phyloP scores from a whole-genome alignment of 2,329 filamentous ascomycete species.

The Aspergillus ochraceus region DNA sequence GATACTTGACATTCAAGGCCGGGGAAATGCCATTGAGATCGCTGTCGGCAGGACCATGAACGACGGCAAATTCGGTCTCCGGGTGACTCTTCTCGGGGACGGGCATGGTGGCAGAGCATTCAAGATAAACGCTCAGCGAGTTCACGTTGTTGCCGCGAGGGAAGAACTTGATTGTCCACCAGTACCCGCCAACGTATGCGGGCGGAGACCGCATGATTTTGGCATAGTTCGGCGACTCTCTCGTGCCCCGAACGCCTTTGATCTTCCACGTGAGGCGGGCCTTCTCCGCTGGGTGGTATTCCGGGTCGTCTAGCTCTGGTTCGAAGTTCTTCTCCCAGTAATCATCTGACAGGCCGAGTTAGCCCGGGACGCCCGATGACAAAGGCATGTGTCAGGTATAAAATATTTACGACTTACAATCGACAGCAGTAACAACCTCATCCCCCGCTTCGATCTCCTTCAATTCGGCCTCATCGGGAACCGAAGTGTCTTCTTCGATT shows the following conservation, averaged over 20 bases:
- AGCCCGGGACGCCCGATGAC: conserved; percentile 1
- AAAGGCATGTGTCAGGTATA: background rate
- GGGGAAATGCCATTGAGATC: conserved; percentile 32
- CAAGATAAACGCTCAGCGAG: conserved; percentile 61
- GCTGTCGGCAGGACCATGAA: conserved; percentile 38
- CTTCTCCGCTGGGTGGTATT: conserved; percentile 54
- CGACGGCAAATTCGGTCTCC: conserved; percentile 43
- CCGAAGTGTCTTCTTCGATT: conserved; percentile 56
- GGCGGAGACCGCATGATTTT: conserved; percentile 59
- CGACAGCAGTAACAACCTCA: no score
- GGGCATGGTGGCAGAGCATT: conserved; percentile 56
- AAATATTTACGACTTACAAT: conserved; percentile 42
- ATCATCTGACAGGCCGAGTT: conserved; percentile 38
- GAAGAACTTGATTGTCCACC: conserved; percentile 67
- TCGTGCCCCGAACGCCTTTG: conserved; percentile 60
- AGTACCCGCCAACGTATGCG: conserved; percentile 58
- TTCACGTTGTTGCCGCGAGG: conserved; percentile 61
- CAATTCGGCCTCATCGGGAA: conserved; percentile 58
- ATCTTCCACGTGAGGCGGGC: conserved; percentile 61
- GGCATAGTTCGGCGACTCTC: conserved; percentile 59
- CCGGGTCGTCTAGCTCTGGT: conserved; percentile 57
- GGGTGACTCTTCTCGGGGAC: conserved; percentile 36
- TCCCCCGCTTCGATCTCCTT: conserved; percentile 51
- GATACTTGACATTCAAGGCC: conserved; percentile 33
- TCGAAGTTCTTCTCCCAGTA: conserved; percentile 62